Evolutionary conservation across 202 grass and related monocot genomes (phyloP).

Genomic region (Cymbopogon flexuosus): DNA sequence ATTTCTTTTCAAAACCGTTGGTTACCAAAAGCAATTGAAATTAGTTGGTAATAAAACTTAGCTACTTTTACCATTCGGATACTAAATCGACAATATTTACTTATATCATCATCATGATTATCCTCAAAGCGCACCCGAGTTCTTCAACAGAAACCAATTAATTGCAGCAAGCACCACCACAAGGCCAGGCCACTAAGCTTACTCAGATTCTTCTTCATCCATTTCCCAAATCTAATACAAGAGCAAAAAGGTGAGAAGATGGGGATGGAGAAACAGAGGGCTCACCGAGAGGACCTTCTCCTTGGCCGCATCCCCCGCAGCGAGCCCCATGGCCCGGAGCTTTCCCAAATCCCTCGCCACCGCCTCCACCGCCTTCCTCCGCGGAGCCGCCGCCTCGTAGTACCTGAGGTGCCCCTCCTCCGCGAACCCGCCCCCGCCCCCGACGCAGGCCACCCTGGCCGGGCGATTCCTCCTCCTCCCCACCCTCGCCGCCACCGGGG

Average conservation of each 20-base stretch:
- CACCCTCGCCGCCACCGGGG: not conserved
- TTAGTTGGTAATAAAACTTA: not conserved
- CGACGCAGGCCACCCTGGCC: slow-evolving; percentile 35
- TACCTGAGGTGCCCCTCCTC: slow-evolving; percentile 56
- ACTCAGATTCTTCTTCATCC: not conserved
- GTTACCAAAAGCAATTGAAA: not conserved
- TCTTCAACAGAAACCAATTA: not conserved
- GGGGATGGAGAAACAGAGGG: not conserved
- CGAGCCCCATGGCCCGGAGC: slow-evolving; percentile 46
- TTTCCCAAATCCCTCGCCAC: slow-evolving; percentile 47
- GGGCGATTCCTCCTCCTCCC: slow-evolving; percentile 9
- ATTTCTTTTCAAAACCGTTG: not conserved
- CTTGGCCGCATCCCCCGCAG: slow-evolving; percentile 35
- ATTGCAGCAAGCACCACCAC: not conserved
- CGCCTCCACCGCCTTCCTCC: slow-evolving; percentile 53
- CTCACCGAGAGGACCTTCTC: slow-evolving; percentile 57
- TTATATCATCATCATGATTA: not conserved
- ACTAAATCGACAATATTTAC: not conserved
- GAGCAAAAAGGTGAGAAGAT: not conserved
- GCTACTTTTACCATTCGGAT: not conserved
- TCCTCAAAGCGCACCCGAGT: not conserved
- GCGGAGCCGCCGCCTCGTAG: slow-evolving; percentile 45
- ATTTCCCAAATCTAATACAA: not conserved
- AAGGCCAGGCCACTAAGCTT: not conserved
- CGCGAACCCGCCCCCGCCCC: slow-evolving; percentile 37